Evolutionary conservation across 192 early-diverging fungal species (phyloP).

Genomic region (Neocallimastix lanati): DNA sequence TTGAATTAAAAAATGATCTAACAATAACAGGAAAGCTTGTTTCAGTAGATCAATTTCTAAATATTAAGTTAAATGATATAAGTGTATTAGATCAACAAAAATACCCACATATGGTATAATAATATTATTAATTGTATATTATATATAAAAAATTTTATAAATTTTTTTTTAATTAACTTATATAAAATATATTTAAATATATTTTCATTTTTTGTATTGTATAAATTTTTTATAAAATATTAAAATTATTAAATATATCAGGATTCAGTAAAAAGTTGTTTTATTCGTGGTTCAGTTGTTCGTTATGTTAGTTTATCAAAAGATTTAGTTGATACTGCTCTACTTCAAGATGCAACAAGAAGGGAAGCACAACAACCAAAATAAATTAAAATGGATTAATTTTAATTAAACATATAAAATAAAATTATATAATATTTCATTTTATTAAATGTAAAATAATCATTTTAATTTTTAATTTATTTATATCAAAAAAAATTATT

Average conservation of each 20-base stretch:
- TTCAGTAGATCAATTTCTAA: constrained; percentile 98
- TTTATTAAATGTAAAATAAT: no score
- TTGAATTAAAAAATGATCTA: constrained; percentile 98
- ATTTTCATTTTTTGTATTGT: no score
- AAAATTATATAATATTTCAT: no score
- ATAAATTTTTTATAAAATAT: no score
- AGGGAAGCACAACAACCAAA: constrained; percentile 61
- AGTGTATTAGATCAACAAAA: constrained; percentile 54
- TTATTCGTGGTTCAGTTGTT: constrained; percentile 96
- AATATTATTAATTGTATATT: no score
- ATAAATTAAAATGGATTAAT: neutral
- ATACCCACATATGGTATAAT: constrained; percentile 99
- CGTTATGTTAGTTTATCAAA: constrained; percentile 85
- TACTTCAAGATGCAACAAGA: constrained; percentile 92
- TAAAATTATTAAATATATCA: constrained; percentile 13
- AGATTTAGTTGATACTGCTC: constrained; percentile 73
- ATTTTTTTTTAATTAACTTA: no score
- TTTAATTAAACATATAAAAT: no score
- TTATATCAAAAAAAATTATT: no score
- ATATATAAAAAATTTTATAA: no score
- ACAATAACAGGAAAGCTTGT: constrained; percentile 78
- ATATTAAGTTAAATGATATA: constrained; percentile 94
- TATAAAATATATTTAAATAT: no score
- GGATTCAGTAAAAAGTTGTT: constrained; percentile 95
- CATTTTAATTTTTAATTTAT: no score